phyloP scores from a whole-genome alignment of 192 early-diverging fungal genomes.

The Nowakowskiella sp. region DNA sequence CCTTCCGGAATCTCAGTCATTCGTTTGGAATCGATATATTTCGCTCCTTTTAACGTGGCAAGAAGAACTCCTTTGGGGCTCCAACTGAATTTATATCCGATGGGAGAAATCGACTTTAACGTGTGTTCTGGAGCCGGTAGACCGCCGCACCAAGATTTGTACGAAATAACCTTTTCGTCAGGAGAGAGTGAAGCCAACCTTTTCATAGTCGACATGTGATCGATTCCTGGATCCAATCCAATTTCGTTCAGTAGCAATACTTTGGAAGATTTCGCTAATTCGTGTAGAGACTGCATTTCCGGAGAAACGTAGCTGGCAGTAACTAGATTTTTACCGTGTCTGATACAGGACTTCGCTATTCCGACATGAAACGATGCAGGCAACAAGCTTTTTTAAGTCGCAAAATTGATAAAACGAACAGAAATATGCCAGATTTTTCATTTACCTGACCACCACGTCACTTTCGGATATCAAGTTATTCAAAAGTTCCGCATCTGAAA shows the following conservation, averaged over 20 bases:
- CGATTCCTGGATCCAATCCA: constrained; percentile 96
- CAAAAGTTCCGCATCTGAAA: constrained; percentile 65
- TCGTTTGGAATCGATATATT: constrained; percentile 23
- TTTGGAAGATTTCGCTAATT: constrained; percentile 72
- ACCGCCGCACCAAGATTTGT: constrained; percentile 96
- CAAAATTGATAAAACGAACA: constrained; percentile 2
- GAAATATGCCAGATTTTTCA: constrained; percentile 2
- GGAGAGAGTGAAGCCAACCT: constrained; percentile 28
- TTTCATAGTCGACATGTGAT: constrained; percentile 64
- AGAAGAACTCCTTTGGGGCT: constrained; percentile 80
- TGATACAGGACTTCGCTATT: constrained; percentile 87
- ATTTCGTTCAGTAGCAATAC: constrained; percentile 96
- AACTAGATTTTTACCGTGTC: constrained; percentile 86
- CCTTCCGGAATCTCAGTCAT: constrained; percentile 57
- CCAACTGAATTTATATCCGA: constrained; percentile 99
- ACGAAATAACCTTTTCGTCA: constrained; percentile 69
- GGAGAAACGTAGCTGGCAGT: constrained; percentile 96
- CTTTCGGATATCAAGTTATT: constrained; percentile 67
- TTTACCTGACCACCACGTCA: constrained; percentile 81
- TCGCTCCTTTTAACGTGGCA: constrained; percentile 77
- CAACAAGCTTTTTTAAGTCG: constrained; percentile 54
- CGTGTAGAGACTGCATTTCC: constrained; percentile 84
- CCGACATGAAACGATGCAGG: constrained; percentile 81
- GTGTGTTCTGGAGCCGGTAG: constrained; percentile 93
- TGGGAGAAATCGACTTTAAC: constrained; percentile 91